A percentile compares a stretch with the other conserved stretches of the same genome.
Evolutionary conservation across 2,329 filamentous ascomycete species (phyloP).

Genomic region (Raffaelea deltoideospora): DNA sequence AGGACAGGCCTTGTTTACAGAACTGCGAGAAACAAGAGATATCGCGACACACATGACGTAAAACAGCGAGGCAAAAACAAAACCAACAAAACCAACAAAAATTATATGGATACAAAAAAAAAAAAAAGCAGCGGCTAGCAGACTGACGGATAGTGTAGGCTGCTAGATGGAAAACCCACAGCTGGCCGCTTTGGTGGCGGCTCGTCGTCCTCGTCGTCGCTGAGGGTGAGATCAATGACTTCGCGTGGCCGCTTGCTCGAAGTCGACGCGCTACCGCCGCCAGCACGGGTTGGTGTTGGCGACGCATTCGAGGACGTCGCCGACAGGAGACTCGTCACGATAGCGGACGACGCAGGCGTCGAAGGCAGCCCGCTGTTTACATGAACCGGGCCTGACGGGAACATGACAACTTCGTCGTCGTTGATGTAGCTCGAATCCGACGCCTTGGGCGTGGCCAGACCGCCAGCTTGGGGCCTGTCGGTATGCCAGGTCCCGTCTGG

Average conservation of each 20-base stretch:
- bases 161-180: too few relatives aligned
- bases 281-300: too few relatives aligned
- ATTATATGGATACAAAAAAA: background rate
- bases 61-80: too few relatives aligned
- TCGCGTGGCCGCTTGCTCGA: conserved; percentile 31
- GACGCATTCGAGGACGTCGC: conserved; percentile 8
- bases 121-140: background rate
- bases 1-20: too few relatives aligned
- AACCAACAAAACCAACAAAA: too few relatives aligned
- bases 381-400: background rate
- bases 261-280: too few relatives aligned
- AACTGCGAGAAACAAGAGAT: too few relatives aligned
- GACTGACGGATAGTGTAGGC: too few relatives aligned
- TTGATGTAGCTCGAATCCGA: conserved; percentile 13
- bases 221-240: conserved; percentile 45
- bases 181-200: conserved; percentile 34
- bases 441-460: background rate
- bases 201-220: conserved; percentile 32
- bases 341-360: too few relatives aligned
- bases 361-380: background rate
- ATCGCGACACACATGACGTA: too few relatives aligned
- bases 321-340: too few relatives aligned
- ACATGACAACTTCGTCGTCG: conserved; percentile 30
- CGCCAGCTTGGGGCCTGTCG: conserved; percentile 12
- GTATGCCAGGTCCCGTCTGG: conserved; percentile 64